These are phyloP conservation scores for Aspergillus campestris DNA, from an alignment of 495 filamentous ascomycete genomes.

Conservation along the genomic window DNA sequence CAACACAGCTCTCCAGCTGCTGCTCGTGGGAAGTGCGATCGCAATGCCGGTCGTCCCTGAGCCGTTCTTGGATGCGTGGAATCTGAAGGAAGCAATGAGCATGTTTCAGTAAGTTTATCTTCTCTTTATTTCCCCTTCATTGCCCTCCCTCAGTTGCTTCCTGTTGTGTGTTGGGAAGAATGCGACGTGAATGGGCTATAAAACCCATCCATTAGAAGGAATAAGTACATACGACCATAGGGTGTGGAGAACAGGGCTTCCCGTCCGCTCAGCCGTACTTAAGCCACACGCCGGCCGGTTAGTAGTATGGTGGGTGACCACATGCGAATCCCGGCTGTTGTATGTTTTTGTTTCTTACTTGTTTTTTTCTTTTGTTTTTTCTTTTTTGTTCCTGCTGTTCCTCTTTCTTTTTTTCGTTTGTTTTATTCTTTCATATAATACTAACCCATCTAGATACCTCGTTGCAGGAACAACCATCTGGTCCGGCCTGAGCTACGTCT, in stretches of 20 bases:
- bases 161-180: background rate
- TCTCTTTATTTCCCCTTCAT: slow-evolving; percentile 5
- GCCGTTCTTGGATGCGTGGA: slow-evolving; percentile 29
- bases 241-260: slow-evolving; percentile 35
- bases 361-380: slow-evolving; percentile 5
- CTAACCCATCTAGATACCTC: slow-evolving; percentile 40
- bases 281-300: slow-evolving; percentile 33
- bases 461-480: slow-evolving; percentile 76
- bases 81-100: slow-evolving; percentile 49
- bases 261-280: slow-evolving; percentile 35
- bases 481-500: slow-evolving; percentile 78
- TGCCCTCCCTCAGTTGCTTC: background rate
- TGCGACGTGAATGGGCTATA: slow-evolving; percentile 5
- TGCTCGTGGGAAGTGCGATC: slow-evolving; percentile 69
- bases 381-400: slow-evolving; percentile 1
- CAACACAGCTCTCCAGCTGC: slow-evolving; percentile 75
- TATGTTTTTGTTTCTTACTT: slow-evolving; percentile 22
- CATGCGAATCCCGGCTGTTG: slow-evolving; percentile 31
- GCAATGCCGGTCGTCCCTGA: slow-evolving; percentile 57
- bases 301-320: slow-evolving; percentile 34
- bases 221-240: slow-evolving; percentile 27
- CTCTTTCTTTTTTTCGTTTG: background rate
- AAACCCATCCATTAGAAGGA: background rate
- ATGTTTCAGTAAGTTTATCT: slow-evolving; percentile 59
- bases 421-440: background rate